Percentiles rank a stretch among this genome's conserved stretches.
phyloP scores from a whole-genome alignment of 495 filamentous ascomycete genomes.

The Hapsidospora chrysogenum region DNA sequence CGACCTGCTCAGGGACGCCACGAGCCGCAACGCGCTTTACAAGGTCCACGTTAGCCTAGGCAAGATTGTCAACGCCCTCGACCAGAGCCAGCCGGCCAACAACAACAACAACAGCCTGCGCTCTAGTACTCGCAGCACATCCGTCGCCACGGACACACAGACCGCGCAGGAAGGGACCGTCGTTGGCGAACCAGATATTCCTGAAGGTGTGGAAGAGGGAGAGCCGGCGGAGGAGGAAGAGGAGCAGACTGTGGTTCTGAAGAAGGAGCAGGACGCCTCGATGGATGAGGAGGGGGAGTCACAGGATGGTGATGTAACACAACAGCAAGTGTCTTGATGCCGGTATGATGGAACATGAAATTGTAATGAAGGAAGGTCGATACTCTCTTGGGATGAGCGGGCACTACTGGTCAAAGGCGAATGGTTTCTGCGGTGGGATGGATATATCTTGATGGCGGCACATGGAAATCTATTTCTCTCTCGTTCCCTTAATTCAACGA shows the following conservation, averaged over 20 bases:
- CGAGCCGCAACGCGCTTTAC: constrained; percentile 56
- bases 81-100: constrained; percentile 15
- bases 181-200: no score
- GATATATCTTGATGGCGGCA: no score
- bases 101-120: constrained; percentile 1
- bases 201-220: no score
- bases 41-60: constrained; percentile 56
- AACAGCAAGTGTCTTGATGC: constrained; percentile 6
- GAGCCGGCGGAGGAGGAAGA: constrained; percentile 13
- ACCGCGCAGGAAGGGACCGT: constrained; percentile 2
- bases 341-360: no score
- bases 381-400: no score
- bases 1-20: constrained; percentile 50
- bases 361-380: no score
- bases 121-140: no score
- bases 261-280: not conserved
- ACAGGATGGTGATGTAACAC: not conserved
- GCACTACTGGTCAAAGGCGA: no score
- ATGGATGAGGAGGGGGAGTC: not conserved
- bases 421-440: no score
- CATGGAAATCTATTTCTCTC: no score
- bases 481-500: no score
- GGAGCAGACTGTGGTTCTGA: constrained; percentile 9
- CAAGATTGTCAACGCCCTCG: constrained; percentile 42
- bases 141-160: constrained; percentile 2